Evolutionary conservation across 176 grass and related monocot genomes (phyloP), one percentile per base, ranked within the genome.

Genomic region (Triticum monococcum): DNA sequence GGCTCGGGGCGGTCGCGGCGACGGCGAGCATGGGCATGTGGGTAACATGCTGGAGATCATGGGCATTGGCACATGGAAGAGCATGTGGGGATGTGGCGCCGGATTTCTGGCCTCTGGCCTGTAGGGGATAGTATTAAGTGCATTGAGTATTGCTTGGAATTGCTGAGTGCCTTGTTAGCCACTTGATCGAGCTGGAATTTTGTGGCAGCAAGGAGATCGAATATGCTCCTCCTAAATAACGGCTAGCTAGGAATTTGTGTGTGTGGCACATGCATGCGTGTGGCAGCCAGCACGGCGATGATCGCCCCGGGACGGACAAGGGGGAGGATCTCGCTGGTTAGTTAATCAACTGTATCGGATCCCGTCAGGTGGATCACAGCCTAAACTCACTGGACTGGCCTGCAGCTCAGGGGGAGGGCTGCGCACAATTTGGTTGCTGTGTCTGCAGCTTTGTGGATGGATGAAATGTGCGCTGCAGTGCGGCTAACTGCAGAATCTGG

Each of bases 21-120:
- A 78, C 60, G 30, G 89, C 80, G 38, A 52, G 79, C 89, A 90
- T 13, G 60, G 16, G 85, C 89, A 91, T 81, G 89, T 91, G 85
- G 85, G 68, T 38, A 68, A 69, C 88, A 79, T 73, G 88, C 66
- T 54, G n/a, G 24, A 61, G 88, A 86, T 75, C 4, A 8, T 22
- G 54, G 72, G 6, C 46, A 50, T 40, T 54, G 48, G 72, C 46
- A 50, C 72, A 75, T 81, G 48, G 70, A 71, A 69, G 2, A n/a
- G 56, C 78, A 85, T 88, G 89, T 52, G 48, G 48, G 14, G 46
- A 14, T 14, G 46, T 5, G 48, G 85, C 79, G 76, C 61, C 75
- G 76, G 81, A 85, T 91, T 77, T 91, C 62, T 81, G 64, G 77
- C 37, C 45, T 87, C 54, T 32, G 68, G 35, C 28, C 30, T 36